Base-by-base conservation (phyloP, 371 early-diverging fungal genomes). In the Mucor saturninus region DNA sequence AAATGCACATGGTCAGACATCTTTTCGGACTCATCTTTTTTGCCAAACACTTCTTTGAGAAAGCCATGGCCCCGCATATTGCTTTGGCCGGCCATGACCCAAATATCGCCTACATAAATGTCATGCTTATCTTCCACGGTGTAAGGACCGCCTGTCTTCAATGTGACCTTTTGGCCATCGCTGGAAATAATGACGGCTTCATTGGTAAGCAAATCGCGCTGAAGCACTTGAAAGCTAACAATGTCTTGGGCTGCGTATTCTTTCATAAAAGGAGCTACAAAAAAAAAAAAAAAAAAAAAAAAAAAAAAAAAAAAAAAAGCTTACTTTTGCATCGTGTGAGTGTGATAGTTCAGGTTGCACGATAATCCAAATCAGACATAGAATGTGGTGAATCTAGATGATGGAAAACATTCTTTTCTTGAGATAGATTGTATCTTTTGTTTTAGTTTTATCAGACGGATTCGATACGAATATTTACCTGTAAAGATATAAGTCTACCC, bases 21-120 rank as follows among this genome's bases (percentile, higher is more conserved):
- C 3, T 42, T 14, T 9, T 35, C 26, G 1, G 49, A 8, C 0
- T 53, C 32, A 7, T 56, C 37, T 2, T 11, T 38, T 2, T 11
- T 38, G 1, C 29, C 1, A 39, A 57, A 69, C 4, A 63, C 64
- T 40, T 68, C 56, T 8, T 55, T 10, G 3, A 65, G 59, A 31
- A 59, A 76, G 0, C 76, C 81, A 62, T 74, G 67, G 2, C 81
- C 81, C 29, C 81, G 68, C 81, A 80, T 80, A 56, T 80, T 80
- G 39, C 81, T 80, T 43, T 80, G 81, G 0, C 81, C 81, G 3
- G 78, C 78, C 73, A 80, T 73, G 29, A 77, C 56, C 81, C 81
- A 80, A 38, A 80, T 43, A 53, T 80, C 81, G 10, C 81, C 78
- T 2, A 80, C 81, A 39, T 65, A 67, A 5, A 80, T 65, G 9